phyloP scores from a whole-genome alignment of 805 yeast genomes.

The Tetrapisispora iriomotensis region DNA sequence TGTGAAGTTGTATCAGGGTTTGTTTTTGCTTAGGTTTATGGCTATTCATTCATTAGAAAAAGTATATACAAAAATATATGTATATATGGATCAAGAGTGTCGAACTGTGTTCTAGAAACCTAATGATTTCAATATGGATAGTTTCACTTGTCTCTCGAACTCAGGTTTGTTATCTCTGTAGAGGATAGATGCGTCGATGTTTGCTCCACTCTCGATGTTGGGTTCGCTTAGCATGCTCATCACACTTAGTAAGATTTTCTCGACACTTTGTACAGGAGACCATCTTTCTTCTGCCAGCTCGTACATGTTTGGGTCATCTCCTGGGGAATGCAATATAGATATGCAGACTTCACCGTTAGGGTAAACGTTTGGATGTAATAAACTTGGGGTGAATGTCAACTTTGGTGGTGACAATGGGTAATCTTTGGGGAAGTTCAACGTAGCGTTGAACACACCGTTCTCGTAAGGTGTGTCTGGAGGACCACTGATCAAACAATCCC shows the following conservation, averaged over 20 bases:
- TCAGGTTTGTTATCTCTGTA: constrained; percentile 80
- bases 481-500: constrained; percentile 82
- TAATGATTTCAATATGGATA: constrained; percentile 59
- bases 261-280: constrained; percentile 98
- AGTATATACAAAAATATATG: too few relatives aligned
- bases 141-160: constrained; percentile 54
- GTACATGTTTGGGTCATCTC: constrained; percentile 93
- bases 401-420: constrained; percentile 79
- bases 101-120: constrained; percentile 53
- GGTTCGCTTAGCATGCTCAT: constrained; percentile 97
- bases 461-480: constrained; percentile 80
- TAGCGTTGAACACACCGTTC: constrained; percentile 79
- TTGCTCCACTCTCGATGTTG: constrained; percentile 92
- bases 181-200: constrained; percentile 65
- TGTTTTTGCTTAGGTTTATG: too few relatives aligned
- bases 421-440: constrained; percentile 61
- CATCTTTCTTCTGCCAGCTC: constrained; percentile 94
- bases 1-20: too few relatives aligned
- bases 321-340: constrained; percentile 90
- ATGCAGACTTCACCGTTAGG: constrained; percentile 94
- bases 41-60: too few relatives aligned
- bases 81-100: too few relatives aligned
- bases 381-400: constrained; percentile 65
- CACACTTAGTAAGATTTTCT: constrained; percentile 85
- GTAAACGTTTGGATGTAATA: constrained; percentile 89